Percentiles rank a stretch among this genome's conserved stretches.
Evolutionary conservation across 805 yeast genomes (phyloP).

Genomic region (Saccharomycopsis sp.): DNA sequence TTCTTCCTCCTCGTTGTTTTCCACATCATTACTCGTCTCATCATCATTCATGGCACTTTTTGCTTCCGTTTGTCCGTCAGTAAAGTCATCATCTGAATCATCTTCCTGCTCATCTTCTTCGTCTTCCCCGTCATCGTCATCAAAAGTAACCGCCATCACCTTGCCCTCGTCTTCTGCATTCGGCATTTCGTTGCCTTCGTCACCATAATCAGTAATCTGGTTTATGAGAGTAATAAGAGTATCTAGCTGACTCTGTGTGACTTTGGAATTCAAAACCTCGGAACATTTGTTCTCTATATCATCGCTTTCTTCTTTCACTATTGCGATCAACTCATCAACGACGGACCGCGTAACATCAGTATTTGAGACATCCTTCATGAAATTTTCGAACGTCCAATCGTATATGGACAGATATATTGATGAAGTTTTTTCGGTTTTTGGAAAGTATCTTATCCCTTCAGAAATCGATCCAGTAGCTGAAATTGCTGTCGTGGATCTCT

Average conservation of each 20-base stretch:
- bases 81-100: slow-evolving; percentile 22
- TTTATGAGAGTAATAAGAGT: slow-evolving; percentile 37
- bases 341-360: slow-evolving; percentile 61
- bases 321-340: slow-evolving; percentile 55
- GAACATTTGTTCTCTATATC: slow-evolving; percentile 37
- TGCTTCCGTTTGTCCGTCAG: slow-evolving; percentile 23
- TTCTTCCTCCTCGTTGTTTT: slow-evolving; percentile 24
- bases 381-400: slow-evolving; percentile 18
- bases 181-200: slow-evolving; percentile 28
- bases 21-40: slow-evolving; percentile 25
- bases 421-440: slow-evolving; percentile 48
- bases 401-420: slow-evolving; percentile 39
- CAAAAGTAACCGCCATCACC: slow-evolving; percentile 28
- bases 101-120: slow-evolving; percentile 31
- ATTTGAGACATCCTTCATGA: slow-evolving; percentile 53
- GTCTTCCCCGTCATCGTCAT: slow-evolving; percentile 38
- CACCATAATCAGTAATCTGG: slow-evolving; percentile 44
- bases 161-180: slow-evolving; percentile 26
- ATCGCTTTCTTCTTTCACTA: slow-evolving; percentile 43
- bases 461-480: slow-evolving; percentile 31
- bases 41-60: slow-evolving; percentile 25
- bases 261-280: slow-evolving; percentile 2
- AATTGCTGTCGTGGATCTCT: slow-evolving; percentile 21
- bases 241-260: background rate
- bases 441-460: slow-evolving; percentile 55